Conservation (phyloP, 2,329 filamentous ascomycete genomes). For the Trichoderma breve region DNA sequence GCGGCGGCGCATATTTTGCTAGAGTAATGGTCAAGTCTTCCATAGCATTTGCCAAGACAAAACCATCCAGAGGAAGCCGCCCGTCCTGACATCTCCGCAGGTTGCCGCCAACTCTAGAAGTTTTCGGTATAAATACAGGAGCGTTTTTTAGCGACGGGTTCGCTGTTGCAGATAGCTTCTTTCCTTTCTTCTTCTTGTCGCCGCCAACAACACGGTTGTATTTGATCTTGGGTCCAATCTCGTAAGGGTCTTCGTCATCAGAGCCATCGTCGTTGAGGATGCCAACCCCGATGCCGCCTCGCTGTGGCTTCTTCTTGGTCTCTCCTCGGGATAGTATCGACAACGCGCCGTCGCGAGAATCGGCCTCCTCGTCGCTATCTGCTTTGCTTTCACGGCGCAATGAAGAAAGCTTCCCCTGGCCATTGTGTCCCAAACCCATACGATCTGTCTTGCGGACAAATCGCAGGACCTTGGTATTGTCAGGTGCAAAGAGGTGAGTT, state of each 20-base stretch:
- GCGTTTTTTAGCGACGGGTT: conserved; percentile 66
- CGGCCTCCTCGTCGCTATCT: conserved; percentile 46
- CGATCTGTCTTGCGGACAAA: conserved; percentile 65
- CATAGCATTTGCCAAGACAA: conserved; percentile 63
- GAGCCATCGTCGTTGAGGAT: conserved; percentile 90
- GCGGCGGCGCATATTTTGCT: conserved; percentile 58
- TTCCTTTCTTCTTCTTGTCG: conserved; percentile 74
- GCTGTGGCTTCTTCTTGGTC: conserved; percentile 51
- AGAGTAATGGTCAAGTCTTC: conserved; percentile 35
- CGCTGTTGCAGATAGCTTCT: conserved; percentile 45
- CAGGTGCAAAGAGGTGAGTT: conserved; percentile 79
- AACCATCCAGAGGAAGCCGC: conserved; percentile 74
- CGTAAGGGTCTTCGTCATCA: conserved; percentile 92
- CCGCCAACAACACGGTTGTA: conserved; percentile 81
- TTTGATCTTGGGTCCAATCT: conserved; percentile 84
- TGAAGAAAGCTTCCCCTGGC: conserved; percentile 52
- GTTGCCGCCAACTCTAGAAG: conserved; percentile 30
- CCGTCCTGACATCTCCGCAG: conserved; percentile 76
- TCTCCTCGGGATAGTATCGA: conserved; percentile 33
- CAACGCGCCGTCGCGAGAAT: conserved; percentile 17
- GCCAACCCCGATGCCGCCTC: conserved; percentile 79
- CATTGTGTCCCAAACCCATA: conserved; percentile 67
- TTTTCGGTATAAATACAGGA: conserved; percentile 72
- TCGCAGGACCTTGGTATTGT: conserved; percentile 68
- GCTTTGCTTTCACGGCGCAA: conserved; percentile 39